Base-by-base conservation (phyloP, 106 monocot genomes). In the Dioscorea alata region DNA sequence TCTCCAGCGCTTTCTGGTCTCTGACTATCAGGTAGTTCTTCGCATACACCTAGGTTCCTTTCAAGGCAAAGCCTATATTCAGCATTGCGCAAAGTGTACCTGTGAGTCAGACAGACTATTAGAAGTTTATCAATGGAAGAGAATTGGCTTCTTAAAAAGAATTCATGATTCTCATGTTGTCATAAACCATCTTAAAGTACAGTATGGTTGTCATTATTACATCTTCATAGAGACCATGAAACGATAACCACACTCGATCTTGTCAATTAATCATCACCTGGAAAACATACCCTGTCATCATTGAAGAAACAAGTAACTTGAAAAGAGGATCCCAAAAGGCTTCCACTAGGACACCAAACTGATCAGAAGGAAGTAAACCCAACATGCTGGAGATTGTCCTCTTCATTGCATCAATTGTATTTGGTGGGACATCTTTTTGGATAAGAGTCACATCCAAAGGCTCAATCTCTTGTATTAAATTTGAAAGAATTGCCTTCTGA, bases 321-420 rank as follows among this genome's bases (percentile, higher is more conserved):
- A 84, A 96, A 59, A 96, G 74, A 22, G 85, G 81, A 34, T 78
- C 84, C 97, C 97, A 97, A 28, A 82, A 79, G 33, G 89, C 92
- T 81, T 92, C 97, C 32, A 97, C 82, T 18, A 77, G 66, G 12
- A 97, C 89, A 74, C 77, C 64, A 72, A 97, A 97, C 64, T 89
- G 92, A 35, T 92, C 89, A 48, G 97, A 97, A 23, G 97, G 97
- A 57, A 97, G 92, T 17, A 97, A 67, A 59, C 89, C 97, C 65
- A 92, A 61, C 97, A 97, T 97, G 71, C 89, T 85, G 54, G 92
- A 97, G 23, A 97, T 85, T 35, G 97, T 92, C 72, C 92, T 86
- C 74, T 97, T 97, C 92, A 92, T 97, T 8, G 89, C 92, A 83
- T 92, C 87, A 49, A 97, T 73, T 62, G 92, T 97, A 73, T 89